Evolutionary conservation across 208 protist genomes (phyloP), one percentile per base, ranked within the genome.

Genomic region (Phytomonas sp.): DNA sequence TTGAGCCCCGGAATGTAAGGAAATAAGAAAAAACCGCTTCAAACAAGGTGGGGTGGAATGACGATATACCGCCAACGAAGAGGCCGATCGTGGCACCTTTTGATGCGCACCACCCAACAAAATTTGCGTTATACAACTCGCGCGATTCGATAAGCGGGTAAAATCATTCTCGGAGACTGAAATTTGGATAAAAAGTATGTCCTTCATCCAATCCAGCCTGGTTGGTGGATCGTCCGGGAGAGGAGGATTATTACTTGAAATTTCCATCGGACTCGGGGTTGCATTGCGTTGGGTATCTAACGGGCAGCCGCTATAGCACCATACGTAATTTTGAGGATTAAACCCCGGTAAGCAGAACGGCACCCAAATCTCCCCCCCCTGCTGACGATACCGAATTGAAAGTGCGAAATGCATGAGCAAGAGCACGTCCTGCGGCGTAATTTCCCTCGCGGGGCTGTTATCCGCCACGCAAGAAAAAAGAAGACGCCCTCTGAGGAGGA

Each of bases 321-420:
- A 94, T 16, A 94, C 68, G 66, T 92, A 94, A 60, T 87, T 87
- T 32, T 73, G 81, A 60, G 70, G 66, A 76, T 93, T 92, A 70
- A 88, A 93, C 45, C 75, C 70, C 3, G 87, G 87, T 14, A 94
- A 75, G 67, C 86, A 91, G 63, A 94, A 31, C 29, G 89, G 89
- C 29, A 80, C 84, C 87, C 89, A 94, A 19, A 78, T 78, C 67
- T 92, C 84, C 8, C 83, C 83, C 2, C 72, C 63, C 52, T 89
- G 89, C 62, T 77, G 72, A 16, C 73, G 78, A 36, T 66, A 63
- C 45, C 80, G 67, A n/a, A 87, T 75, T 29, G 74, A 81, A 30
- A 71, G 68, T 0, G 77, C 75, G 73, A 89, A 91, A 65, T 89
- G 77, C 31, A 88, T 66, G 7, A 94, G 78, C 12, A 94, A 65